These are phyloP conservation scores for Diversispora eburnea DNA, from an alignment of 192 early-diverging fungal species.

Conservation along the genomic window DNA sequence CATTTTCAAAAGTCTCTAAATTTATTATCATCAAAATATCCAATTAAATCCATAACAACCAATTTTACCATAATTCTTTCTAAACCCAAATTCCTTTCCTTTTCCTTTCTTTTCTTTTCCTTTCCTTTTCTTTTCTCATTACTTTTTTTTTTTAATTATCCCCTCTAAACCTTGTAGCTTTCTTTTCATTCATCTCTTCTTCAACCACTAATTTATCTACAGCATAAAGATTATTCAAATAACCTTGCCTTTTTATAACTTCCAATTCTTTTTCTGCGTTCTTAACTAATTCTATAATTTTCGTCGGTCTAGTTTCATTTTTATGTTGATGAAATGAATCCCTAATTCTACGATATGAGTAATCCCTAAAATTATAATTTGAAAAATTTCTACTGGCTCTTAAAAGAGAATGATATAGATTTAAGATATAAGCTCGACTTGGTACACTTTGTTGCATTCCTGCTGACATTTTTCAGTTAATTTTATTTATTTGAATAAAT, in stretches of 20 bases:
- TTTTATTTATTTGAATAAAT: too few relatives aligned
- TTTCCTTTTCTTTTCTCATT: too few relatives aligned
- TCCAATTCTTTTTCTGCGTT: constrained; percentile 66
- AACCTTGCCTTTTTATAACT: constrained; percentile 73
- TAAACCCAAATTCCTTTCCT: too few relatives aligned
- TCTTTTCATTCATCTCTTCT: background rate
- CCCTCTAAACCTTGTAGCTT: background rate
- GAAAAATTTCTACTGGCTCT: constrained; percentile 69
- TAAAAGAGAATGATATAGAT: constrained; percentile 74
- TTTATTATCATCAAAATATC: too few relatives aligned
- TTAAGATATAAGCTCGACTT: constrained; percentile 58
- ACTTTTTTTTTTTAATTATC: background rate
- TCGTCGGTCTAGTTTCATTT: constrained; percentile 51
- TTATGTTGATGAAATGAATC: constrained; percentile 74
- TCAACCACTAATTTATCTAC: constrained; percentile 72
- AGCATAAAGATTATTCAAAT: constrained; percentile 71
- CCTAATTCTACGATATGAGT: constrained; percentile 72
- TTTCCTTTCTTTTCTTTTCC: too few relatives aligned
- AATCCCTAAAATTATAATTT: constrained; percentile 87
- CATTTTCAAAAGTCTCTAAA: too few relatives aligned
- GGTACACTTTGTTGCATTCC: constrained; percentile 14
- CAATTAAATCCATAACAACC: too few relatives aligned
- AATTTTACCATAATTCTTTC: too few relatives aligned
- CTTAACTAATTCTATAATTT: constrained; percentile 49
- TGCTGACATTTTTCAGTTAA: background rate